Base-by-base conservation (phyloP, 164 flowering plant genomes). In the Magnolia sinica region DNA sequence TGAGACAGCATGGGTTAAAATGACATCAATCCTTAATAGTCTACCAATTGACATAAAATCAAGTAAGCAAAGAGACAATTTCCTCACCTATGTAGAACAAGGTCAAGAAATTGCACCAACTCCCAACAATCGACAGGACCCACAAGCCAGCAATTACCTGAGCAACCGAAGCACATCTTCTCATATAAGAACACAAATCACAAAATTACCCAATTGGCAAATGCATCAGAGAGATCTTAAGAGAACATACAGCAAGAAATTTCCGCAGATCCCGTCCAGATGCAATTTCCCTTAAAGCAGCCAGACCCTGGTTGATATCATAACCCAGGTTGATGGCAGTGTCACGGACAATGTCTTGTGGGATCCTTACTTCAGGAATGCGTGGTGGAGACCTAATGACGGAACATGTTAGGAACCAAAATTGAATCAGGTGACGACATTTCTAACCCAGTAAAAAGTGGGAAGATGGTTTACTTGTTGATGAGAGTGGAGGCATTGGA, bases 71-170 rank as follows among this genome's bases (percentile, higher is more conserved):
- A 45, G 10, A 45, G 14, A 59, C 3, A 13, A 59, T 1, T 68
- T 2, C 72, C 51, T 81, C 89, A 94, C 98, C 87, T 81, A 90
- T 86, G 81, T 92, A 94, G 82, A 91, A 82, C 79, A 92, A 80
- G 50, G 96, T 89, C 89, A 94, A 77, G 89, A 92, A 91, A 79
- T 87, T 91, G 88, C 86, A 89, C 71, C 89, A 89, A 76, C 86
- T 87, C 8, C 97, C 97, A 74, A 89, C 80, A 29, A 91, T 80
- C 5, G 96, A 94, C 73, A 91, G 74, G 70, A 89, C 82, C 98
- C 98, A 94, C 80, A 94, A 79, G 23, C 91, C 95, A 81, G 90
- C 93, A 74, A 92, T 86, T 74, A 89, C 94, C 98, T 94, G 78
- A 74, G 71, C 8, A 58, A 70, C 66, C 24, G 71, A 79, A 68